Evolutionary conservation across 345 rosid genomes (phyloP).

Genomic region (Eucalyptus marginata): DNA sequence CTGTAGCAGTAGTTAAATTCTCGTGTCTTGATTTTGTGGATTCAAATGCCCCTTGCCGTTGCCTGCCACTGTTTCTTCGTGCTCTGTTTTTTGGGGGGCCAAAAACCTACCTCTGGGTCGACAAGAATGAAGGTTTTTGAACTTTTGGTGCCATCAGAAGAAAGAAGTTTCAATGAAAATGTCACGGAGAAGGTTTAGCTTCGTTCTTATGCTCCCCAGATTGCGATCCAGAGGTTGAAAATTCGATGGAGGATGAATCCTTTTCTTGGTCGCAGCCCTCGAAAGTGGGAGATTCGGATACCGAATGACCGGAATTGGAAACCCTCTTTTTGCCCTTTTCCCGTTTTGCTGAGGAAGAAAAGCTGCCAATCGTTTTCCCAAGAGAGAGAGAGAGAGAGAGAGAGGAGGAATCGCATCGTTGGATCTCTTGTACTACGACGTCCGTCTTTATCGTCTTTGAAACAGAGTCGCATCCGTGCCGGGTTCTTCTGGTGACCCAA

Average conservation of each 20-base stretch:
- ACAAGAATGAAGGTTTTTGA: background rate
- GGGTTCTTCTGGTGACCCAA: background rate
- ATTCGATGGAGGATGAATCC: background rate
- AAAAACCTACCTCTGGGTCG: background rate
- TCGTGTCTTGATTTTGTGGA: background rate
- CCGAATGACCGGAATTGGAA: background rate
- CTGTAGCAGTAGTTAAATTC: background rate
- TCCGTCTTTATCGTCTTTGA: background rate
- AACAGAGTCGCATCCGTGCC: background rate
- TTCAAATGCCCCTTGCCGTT: background rate
- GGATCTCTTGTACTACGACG: background rate
- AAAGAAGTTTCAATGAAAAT: background rate
- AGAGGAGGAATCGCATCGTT: background rate
- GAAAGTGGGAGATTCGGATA: background rate
- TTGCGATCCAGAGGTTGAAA: background rate
- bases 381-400: background rate
- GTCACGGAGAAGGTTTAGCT: background rate
- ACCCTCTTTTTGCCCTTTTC: background rate
- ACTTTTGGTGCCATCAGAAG: background rate
- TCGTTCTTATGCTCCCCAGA: background rate
- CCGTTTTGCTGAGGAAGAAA: background rate
- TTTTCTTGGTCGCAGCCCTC: background rate
- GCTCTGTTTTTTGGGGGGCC: background rate
- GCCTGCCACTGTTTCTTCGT: background rate
- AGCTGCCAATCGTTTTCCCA: background rate